A percentile compares a stretch with the other conserved stretches of the same genome.
Conservation (phyloP, 441 rosid species). For the Populus trichocarpa region DNA sequence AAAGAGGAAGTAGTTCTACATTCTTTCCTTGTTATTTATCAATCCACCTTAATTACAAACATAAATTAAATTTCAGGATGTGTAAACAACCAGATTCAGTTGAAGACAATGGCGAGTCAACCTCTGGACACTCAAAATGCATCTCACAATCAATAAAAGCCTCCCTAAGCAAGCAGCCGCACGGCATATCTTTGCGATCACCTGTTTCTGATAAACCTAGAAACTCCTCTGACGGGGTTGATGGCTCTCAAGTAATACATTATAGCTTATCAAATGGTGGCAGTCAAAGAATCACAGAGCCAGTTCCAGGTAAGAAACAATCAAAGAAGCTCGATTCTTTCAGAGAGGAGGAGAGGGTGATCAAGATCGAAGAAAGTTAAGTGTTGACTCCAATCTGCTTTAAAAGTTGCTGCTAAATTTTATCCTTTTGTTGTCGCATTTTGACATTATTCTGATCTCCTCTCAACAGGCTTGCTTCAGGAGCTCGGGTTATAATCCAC, state of each 20-base stretch:
- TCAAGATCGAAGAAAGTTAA: conserved; percentile 92
- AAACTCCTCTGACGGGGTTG: conserved; percentile 47
- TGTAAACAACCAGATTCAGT: conserved; percentile 44
- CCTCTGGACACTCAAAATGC: conserved; percentile 55
- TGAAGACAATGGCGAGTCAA: conserved; percentile 45
- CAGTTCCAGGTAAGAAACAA: conserved; percentile 30
- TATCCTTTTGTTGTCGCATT: background rate
- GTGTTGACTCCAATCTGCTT: conserved; percentile 31
- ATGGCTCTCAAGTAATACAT: conserved; percentile 24
- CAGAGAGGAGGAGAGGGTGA: conserved; percentile 70
- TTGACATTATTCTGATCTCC: conserved; percentile 11
- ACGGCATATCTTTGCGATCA: conserved; percentile 62
- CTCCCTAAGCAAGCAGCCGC: conserved; percentile 55
- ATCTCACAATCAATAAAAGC: conserved; percentile 48
- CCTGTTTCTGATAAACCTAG: conserved; percentile 58
- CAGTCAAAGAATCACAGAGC: conserved; percentile 57
- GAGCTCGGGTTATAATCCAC: conserved; percentile 94
- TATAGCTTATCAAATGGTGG: conserved; percentile 33
- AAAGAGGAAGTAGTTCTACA: background rate
- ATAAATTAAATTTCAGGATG: conserved; percentile 44
- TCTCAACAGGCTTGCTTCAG: conserved; percentile 91
- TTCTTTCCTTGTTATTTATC: background rate
- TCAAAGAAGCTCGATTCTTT: conserved; percentile 53
- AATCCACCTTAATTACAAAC: conserved; percentile 1
- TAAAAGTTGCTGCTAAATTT: background rate